These are phyloP conservation scores for Vigna angularis DNA, from an alignment of 306 rosid genomes.

Conservation along the genomic window DNA sequence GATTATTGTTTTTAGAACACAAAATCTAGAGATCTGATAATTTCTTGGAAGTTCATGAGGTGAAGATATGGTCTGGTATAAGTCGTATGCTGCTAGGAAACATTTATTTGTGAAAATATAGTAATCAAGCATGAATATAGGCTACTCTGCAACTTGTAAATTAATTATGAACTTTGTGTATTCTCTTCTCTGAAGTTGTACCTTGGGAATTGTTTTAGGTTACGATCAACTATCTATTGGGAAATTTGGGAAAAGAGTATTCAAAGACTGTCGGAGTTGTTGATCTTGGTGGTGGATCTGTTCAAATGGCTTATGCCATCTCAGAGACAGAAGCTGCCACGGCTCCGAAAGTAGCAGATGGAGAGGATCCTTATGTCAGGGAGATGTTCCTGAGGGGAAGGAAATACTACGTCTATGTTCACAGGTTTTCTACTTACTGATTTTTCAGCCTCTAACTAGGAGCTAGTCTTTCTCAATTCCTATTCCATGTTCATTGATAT, in stretches of 20 bases:
- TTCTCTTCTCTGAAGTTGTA: conserved; percentile 41
- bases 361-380: conserved; percentile 72
- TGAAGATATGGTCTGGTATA: conserved; percentile 16
- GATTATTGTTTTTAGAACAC: background rate
- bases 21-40: conserved; percentile 22
- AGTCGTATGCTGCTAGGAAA: background rate
- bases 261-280: conserved; percentile 92
- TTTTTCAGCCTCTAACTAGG: conserved; percentile 24
- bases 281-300: conserved; percentile 99
- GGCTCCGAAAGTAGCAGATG: conserved; percentile 70
- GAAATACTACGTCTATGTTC: conserved; percentile 86
- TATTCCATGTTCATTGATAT: conserved; percentile 33
- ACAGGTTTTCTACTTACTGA: conserved; percentile 74
- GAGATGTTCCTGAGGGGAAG: conserved; percentile 86
- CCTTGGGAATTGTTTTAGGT: conserved; percentile 63
- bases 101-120: conserved; percentile 19
- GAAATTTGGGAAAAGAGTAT: conserved; percentile 85
- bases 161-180: conserved; percentile 33
- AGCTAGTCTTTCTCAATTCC: conserved; percentile 21
- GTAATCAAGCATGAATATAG: conserved; percentile 24
- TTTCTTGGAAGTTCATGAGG: conserved; percentile 28
- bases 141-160: conserved; percentile 6
- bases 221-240: conserved; percentile 90
- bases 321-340: conserved; percentile 75
- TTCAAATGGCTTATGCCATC: conserved; percentile 99